Evolutionary conservation across 176 grass and related monocot species (phyloP).

Genomic region (Cenchrus purpureus): DNA sequence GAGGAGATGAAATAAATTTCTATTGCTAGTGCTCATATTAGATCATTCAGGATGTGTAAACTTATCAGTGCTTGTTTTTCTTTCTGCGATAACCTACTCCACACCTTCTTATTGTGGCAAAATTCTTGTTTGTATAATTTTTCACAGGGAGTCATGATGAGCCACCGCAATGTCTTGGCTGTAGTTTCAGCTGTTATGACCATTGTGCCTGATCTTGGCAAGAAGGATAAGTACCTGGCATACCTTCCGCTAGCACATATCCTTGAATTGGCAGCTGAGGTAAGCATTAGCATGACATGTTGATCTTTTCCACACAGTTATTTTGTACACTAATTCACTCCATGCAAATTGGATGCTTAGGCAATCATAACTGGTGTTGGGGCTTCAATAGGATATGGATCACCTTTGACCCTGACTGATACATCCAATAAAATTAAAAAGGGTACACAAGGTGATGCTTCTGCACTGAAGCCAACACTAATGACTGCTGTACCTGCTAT

Average conservation of each 20-base stretch:
- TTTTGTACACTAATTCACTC: slow-evolving; percentile 29
- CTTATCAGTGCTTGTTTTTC: not conserved
- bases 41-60: slow-evolving; percentile 27
- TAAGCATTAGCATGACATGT: slow-evolving; percentile 27
- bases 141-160: slow-evolving; percentile 93
- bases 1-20: not conserved
- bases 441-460: slow-evolving; percentile 85
- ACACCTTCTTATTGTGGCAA: not conserved
- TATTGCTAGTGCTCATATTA: slow-evolving; percentile 21
- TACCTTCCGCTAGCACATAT: slow-evolving; percentile 96
- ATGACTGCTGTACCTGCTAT: slow-evolving; percentile 97
- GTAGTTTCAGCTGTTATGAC: slow-evolving; percentile 89
- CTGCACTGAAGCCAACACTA: slow-evolving; percentile 77
- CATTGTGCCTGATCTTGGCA: slow-evolving; percentile 77
- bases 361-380: slow-evolving; percentile 77
- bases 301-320: not conserved
- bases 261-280: slow-evolving; percentile 97
- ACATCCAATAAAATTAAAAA: slow-evolving; percentile 96
- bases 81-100: slow-evolving; percentile 30
- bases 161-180: slow-evolving; percentile 82
- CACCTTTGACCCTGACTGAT: slow-evolving; percentile 91
- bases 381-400: slow-evolving; percentile 82
- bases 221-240: slow-evolving; percentile 89
- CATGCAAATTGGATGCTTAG: slow-evolving; percentile 51
- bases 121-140: slow-evolving; percentile 35